Conservation (phyloP, 2,329 filamentous ascomycete species). For the Xylogone sp. region DNA sequence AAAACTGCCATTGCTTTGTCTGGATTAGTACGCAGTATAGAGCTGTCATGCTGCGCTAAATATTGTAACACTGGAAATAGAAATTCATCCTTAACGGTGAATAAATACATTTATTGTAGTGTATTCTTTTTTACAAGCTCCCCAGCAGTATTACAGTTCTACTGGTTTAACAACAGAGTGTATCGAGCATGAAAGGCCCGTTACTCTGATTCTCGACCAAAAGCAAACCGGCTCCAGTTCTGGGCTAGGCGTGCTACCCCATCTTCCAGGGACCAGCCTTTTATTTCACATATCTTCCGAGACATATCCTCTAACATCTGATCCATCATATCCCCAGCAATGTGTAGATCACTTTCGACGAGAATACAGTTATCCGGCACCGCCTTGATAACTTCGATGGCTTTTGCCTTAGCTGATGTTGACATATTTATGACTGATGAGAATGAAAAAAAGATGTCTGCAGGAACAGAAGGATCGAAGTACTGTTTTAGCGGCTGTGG, state of each 20-base stretch:
- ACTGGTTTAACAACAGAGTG: too few species aligned
- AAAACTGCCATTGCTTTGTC: too few species aligned
- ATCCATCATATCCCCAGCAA: constrained; percentile 80
- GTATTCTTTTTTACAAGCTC: too few species aligned
- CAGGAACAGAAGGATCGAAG: constrained; percentile 66
- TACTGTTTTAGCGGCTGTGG: constrained; percentile 76
- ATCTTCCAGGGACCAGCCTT: constrained; percentile 71
- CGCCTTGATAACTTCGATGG: constrained; percentile 60
- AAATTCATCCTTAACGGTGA: too few species aligned
- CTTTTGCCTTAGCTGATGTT: constrained; percentile 40
- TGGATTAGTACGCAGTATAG: too few species aligned
- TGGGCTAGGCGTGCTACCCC: constrained; percentile 63
- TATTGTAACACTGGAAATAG: too few species aligned
- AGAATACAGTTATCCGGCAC: constrained; percentile 77
- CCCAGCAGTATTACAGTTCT: too few species aligned
- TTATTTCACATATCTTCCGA: constrained; percentile 71
- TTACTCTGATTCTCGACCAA: constrained; percentile 4
- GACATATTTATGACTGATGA: constrained; percentile 78
- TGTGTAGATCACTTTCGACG: constrained; percentile 87
- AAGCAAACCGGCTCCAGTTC: constrained; percentile 73
- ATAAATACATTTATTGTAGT: too few species aligned
- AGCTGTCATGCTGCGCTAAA: too few species aligned
- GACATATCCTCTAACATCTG: constrained; percentile 69
- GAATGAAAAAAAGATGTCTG: constrained; percentile 82
- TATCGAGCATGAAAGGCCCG: too few species aligned